A percentile compares a stretch with the other conserved stretches of the same genome.
Evolutionary conservation across 148 eudicot species (phyloP).

Genomic region (Selenicereus undatus): DNA sequence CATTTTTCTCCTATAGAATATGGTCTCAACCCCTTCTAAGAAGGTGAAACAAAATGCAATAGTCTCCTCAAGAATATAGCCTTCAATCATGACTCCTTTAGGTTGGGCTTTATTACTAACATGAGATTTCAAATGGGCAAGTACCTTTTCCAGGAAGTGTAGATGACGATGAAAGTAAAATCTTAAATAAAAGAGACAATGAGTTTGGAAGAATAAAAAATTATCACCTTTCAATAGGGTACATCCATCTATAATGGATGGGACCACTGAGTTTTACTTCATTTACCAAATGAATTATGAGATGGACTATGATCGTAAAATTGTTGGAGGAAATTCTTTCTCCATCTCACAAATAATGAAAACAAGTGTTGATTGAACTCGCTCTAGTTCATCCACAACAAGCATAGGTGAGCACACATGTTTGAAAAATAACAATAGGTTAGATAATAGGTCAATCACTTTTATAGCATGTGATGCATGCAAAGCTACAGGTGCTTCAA

Average conservation of each 20-base stretch:
- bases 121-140: constrained; percentile 3
- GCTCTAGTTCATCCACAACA: background rate
- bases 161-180: background rate
- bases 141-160: background rate
- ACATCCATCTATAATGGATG: constrained; percentile 23
- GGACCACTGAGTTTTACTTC: constrained; percentile 7
- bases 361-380: background rate
- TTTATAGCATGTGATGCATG: constrained; percentile 9
- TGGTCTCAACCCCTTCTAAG: constrained; percentile 5
- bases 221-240: background rate
- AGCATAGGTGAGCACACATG: constrained; percentile 2
- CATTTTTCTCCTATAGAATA: background rate
- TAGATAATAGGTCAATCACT: background rate
- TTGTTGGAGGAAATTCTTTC: background rate
- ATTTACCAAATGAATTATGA: constrained; percentile 5
- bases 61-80: constrained; percentile 6
- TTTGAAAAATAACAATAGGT: constrained; percentile 15
- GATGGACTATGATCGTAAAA: background rate
- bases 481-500: constrained; percentile 13
- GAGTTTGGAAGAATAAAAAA: background rate
- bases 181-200: background rate
- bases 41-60: constrained; percentile 8
- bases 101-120: constrained; percentile 14
- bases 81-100: constrained; percentile 1
- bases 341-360: constrained; percentile 21